These are phyloP conservation scores for Wickerhamomyces queroliae DNA, from an alignment of 805 yeast species.

Conservation along the genomic window DNA sequence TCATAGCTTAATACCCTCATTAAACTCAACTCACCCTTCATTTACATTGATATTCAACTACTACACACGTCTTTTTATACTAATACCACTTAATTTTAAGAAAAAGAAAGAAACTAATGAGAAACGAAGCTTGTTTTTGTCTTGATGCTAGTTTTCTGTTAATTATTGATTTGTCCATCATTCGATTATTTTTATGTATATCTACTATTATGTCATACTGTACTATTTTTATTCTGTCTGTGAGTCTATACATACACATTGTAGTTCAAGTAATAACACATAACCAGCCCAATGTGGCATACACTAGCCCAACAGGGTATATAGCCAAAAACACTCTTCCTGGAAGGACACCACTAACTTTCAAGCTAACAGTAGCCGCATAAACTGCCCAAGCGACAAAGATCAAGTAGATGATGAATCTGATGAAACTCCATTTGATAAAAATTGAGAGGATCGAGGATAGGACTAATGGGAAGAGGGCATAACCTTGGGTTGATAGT, in stretches of 20 bases:
- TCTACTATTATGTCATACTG: too few relatives aligned
- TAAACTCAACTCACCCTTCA: too few relatives aligned
- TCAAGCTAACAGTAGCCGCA: slow-evolving; percentile 56
- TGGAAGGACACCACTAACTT: slow-evolving; percentile 57
- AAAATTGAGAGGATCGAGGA: slow-evolving; percentile 45
- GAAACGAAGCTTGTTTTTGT: too few relatives aligned
- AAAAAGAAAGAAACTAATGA: too few relatives aligned
- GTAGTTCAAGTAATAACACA: slow-evolving; percentile 45
- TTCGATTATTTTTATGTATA: too few relatives aligned
- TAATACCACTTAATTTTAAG: too few relatives aligned
- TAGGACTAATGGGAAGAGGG: slow-evolving; percentile 57
- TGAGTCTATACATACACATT: not conserved
- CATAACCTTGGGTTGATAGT: slow-evolving; percentile 64
- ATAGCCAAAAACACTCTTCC: slow-evolving; percentile 57
- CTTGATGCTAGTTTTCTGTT: too few relatives aligned
- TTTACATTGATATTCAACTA: too few relatives aligned
- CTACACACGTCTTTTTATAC: too few relatives aligned
- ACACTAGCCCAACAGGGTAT: slow-evolving; percentile 61
- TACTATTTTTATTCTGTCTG: not conserved
- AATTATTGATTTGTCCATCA: too few relatives aligned
- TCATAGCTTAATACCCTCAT: too few relatives aligned
- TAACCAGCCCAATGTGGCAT: slow-evolving; percentile 59
- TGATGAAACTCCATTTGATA: slow-evolving; percentile 40
- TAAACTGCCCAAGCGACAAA: slow-evolving; percentile 59
- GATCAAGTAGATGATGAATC: slow-evolving; percentile 40